Conservation (phyloP, 169 alveolate species). For the Condylostoma magnum region DNA sequence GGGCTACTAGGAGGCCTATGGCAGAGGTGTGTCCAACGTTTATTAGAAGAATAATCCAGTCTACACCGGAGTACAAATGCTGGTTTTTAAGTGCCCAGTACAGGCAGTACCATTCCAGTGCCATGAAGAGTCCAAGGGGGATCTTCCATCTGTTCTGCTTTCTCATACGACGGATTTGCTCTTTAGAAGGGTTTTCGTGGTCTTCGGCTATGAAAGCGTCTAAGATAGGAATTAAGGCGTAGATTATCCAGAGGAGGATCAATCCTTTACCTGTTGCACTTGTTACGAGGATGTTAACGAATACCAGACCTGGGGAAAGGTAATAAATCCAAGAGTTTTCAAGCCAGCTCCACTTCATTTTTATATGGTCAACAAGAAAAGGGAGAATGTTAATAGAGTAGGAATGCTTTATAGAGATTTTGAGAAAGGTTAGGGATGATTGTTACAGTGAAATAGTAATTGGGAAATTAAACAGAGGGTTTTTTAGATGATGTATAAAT, state of each 20-base stretch:
- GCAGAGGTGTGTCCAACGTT: conserved; percentile 40
- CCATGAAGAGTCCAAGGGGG: conserved; percentile 24
- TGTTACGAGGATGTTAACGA: too few species aligned
- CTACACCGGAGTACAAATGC: neutral
- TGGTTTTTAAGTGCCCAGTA: neutral
- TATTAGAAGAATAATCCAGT: conserved; percentile 21
- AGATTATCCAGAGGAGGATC: conserved; percentile 28
- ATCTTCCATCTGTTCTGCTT: conserved; percentile 41
- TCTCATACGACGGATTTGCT: neutral
- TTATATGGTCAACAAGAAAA: too few species aligned
- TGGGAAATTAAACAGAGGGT: too few species aligned
- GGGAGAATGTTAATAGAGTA: too few species aligned
- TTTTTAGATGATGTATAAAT: too few species aligned
- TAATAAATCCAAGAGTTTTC: too few species aligned
- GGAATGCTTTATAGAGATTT: too few species aligned
- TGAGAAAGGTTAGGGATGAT: too few species aligned
- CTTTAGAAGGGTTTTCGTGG: conserved; percentile 11
- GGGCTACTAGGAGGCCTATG: conserved; percentile 53
- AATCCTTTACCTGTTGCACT: too few species aligned
- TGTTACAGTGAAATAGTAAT: too few species aligned
- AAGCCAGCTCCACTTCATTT: too few species aligned
- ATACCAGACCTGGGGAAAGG: too few species aligned
- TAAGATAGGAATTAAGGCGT: conserved; percentile 26
- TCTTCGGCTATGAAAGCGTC: conserved; percentile 23
- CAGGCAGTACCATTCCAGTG: conserved; percentile 6